Conservation (phyloP, 192 early-diverging fungal genomes). For the Coemansia nantahalensis region DNA sequence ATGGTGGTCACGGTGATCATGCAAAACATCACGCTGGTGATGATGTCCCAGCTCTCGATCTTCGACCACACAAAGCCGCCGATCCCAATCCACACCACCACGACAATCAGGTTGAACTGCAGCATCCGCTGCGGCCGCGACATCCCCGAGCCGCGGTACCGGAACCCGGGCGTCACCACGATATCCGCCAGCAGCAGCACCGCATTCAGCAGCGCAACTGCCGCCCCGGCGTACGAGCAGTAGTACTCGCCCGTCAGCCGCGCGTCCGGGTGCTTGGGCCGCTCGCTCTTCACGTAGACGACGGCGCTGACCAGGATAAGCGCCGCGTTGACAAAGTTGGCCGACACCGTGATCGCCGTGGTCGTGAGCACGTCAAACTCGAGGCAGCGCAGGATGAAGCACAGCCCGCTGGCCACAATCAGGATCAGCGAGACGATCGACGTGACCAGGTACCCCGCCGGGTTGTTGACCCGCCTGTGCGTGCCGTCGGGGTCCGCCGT, state of each 20-base stretch:
- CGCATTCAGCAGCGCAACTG: conserved; percentile 42
- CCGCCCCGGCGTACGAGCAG: conserved; percentile 45
- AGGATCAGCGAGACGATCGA: conserved; percentile 46
- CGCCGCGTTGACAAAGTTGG: conserved; percentile 44
- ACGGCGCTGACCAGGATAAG: conserved; percentile 46
- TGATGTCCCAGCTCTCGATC: conserved; percentile 48
- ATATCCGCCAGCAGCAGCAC: conserved; percentile 38
- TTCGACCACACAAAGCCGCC: conserved; percentile 52
- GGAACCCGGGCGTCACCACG: conserved; percentile 46
- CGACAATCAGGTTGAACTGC: conserved; percentile 51
- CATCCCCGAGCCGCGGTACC: conserved; percentile 53
- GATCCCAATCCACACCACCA: conserved; percentile 53
- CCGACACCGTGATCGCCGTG: conserved; percentile 25
- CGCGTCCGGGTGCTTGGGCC: conserved; percentile 39
- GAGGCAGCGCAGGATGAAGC: conserved; percentile 50
- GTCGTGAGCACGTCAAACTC: conserved; percentile 47
- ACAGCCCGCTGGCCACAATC: conserved; percentile 40
- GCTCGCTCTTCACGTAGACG: conserved; percentile 38
- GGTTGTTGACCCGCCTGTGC: conserved; percentile 29
- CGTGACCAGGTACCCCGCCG: conserved; percentile 36
- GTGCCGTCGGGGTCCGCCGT: conserved; percentile 9
- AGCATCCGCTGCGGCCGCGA: conserved; percentile 49
- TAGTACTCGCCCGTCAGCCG: conserved; percentile 49
- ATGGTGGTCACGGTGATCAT: conserved; percentile 52
- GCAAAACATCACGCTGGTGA: conserved; percentile 49